Conservation (phyloP, 495 filamentous ascomycete species). For the Penicillium canariense region DNA sequence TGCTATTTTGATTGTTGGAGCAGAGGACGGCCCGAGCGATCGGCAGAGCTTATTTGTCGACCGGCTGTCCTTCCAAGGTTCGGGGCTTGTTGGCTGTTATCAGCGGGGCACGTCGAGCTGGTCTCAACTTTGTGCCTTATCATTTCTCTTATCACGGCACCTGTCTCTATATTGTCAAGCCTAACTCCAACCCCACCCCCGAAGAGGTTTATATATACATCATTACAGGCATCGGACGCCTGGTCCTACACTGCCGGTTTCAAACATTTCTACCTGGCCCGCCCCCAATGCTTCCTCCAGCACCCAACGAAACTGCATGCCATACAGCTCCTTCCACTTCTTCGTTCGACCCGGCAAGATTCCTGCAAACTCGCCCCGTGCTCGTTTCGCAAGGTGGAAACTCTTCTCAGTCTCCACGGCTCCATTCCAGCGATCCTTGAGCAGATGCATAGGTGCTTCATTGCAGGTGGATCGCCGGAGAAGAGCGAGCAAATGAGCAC, state of each 20-base stretch:
- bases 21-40: slow-evolving; percentile 14
- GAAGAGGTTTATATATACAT: background rate
- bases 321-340: slow-evolving; percentile 80
- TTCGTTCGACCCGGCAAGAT: slow-evolving; percentile 70
- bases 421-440: slow-evolving; percentile 81
- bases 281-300: slow-evolving; percentile 74
- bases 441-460: slow-evolving; percentile 63
- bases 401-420: slow-evolving; percentile 59
- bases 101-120: slow-evolving; percentile 2
- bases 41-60: slow-evolving; percentile 14
- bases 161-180: background rate
- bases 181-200: background rate
- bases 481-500: slow-evolving; percentile 63
- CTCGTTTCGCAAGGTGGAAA: slow-evolving; percentile 57
- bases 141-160: background rate
- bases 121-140: background rate
- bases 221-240: slow-evolving; percentile 59
- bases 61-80: background rate
- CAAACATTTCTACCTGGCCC: slow-evolving; percentile 79
- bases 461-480: slow-evolving; percentile 61
- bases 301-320: slow-evolving; percentile 75
- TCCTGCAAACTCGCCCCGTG: slow-evolving; percentile 65
- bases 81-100: slow-evolving; percentile 3
- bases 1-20: background rate
- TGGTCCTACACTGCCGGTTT: slow-evolving; percentile 77